Percentiles rank a stretch among this genome's conserved stretches.
Conservation (phyloP, 1,284 basidiomycete genomes). For the Sporisorium scitamineum region DNA sequence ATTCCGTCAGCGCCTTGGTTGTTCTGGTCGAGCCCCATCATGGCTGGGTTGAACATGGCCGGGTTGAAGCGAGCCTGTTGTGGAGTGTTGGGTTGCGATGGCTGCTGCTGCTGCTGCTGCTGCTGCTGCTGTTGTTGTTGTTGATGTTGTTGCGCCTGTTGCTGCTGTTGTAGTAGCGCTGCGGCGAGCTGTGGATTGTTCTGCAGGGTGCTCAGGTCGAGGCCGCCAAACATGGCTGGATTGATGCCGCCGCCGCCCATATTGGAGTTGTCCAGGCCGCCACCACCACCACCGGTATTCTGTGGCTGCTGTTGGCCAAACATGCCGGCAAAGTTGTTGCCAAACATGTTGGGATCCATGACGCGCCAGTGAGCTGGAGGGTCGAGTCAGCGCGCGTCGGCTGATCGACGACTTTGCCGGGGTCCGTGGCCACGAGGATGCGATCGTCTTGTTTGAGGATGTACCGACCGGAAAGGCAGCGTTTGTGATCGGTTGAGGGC, state of each 20-base stretch:
- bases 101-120: conserved; percentile 43
- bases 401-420: conserved; percentile 16
- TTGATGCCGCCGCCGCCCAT: conserved; percentile 38
- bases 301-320: conserved; percentile 46
- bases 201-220: conserved; percentile 46
- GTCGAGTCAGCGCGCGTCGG: conserved; percentile 36
- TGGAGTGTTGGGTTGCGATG: conserved; percentile 24
- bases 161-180: conserved; percentile 39
- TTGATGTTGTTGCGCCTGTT: conserved; percentile 41
- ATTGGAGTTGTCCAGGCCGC: conserved; percentile 37
- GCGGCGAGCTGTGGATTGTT: conserved; percentile 46
- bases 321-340: conserved; percentile 53
- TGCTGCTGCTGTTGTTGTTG: conserved; percentile 39
- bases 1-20: conserved; percentile 30
- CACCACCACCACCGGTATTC: conserved; percentile 14
- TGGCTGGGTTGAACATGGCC: conserved; percentile 43
- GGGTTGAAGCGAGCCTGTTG: conserved; percentile 38
- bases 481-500: background rate
- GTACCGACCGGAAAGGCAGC: background rate
- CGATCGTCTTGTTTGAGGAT: background rate
- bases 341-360: conserved; percentile 56
- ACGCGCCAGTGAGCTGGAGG: conserved; percentile 21
- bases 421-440: background rate
- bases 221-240: conserved; percentile 47
- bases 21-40: conserved; percentile 44